Percentiles rank a stretch among this genome's conserved stretches.
Evolutionary conservation across 805 yeast genomes (phyloP).

Genomic region (Cyberlindnera nakhonratchasimensis): DNA sequence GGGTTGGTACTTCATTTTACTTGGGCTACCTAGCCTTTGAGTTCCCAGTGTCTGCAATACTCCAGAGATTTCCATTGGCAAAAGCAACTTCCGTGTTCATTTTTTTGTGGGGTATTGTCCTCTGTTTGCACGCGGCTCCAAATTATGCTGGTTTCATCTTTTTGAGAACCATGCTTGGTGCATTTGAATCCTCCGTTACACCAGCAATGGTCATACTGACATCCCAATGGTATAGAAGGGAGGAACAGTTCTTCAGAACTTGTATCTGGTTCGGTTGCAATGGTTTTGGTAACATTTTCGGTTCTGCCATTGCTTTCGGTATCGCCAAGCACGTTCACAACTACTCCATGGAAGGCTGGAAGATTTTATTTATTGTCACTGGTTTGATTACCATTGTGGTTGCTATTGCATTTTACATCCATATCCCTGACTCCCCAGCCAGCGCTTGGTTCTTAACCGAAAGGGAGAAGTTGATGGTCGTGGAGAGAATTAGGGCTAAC

Average conservation of each 20-base stretch:
- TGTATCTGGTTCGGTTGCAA: slow-evolving; percentile 42
- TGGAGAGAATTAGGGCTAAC: slow-evolving; percentile 49
- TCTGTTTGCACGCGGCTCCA: slow-evolving; percentile 46
- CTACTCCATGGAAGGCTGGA: slow-evolving; percentile 54
- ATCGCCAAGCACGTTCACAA: slow-evolving; percentile 34
- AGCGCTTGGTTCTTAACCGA: slow-evolving; percentile 45
- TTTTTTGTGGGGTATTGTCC: slow-evolving; percentile 55
- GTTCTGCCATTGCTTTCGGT: slow-evolving; percentile 55
- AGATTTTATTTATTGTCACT: slow-evolving; percentile 50
- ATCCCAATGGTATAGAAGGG: slow-evolving; percentile 52
- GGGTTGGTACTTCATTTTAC: slow-evolving; percentile 59
- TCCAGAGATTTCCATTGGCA: slow-evolving; percentile 57
- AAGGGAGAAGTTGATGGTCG: slow-evolving; percentile 43
- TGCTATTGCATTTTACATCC: slow-evolving; percentile 44
- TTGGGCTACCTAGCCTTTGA: slow-evolving; percentile 62
- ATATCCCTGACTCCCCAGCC: slow-evolving; percentile 55
- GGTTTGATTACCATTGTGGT: slow-evolving; percentile 56
- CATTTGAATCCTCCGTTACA: slow-evolving; percentile 48
- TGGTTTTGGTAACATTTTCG: slow-evolving; percentile 45
- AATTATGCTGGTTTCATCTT: slow-evolving; percentile 37
- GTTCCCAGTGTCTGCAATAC: slow-evolving; percentile 40
- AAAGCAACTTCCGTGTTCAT: slow-evolving; percentile 46
- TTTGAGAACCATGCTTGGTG: slow-evolving; percentile 47
- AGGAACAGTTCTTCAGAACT: slow-evolving; percentile 41
- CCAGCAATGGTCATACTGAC: slow-evolving; percentile 57